Evolutionary conservation across 1,284 basidiomycete species (phyloP), one percentile per base, ranked within the genome.

Genomic region (Macrocystidia cucumis): DNA sequence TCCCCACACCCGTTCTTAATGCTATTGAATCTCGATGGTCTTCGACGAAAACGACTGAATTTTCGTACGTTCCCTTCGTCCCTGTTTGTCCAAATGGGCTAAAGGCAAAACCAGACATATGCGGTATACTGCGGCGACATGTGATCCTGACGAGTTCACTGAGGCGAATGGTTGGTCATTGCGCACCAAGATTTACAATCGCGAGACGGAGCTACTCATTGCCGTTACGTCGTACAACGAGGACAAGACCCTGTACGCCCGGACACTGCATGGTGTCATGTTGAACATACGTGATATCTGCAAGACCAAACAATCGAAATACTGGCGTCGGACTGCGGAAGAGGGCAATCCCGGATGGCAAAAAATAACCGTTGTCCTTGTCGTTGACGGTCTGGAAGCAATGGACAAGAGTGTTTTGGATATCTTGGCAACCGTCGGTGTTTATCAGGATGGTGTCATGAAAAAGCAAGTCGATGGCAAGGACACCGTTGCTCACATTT

Each of bases 281-380:
- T 62, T 93, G 47, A 98, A 98, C 61, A 95, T 98, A 45, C 87
- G 93, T 47, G 93, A 98, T 52, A 98, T 98, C 46, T 96, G 91
- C 76, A 93, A 91, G 65, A 92, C 90, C 32, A 95, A 93, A 57
- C 80, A 84, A 51, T 93, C 90, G 43, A 95, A 95, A 57, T 98
- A 90, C 65, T 97, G 83, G 92, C 73, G 84, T 30, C 70, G 76
- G 35, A 73, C 71, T 38, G 78, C 87, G 1, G 91, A 97, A 60
- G 89, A 91, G 50, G 93, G 90, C 35, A 67, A 74, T 36, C 87
- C 90, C 18, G 85, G 72, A 11, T 98, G 95, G 95, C 90, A 97
- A 58, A 81, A 78, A 48, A 96, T 98, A 49, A 81, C 79, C 4
- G 93, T 98, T 9, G 89, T 91, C 14, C 72, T 88, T 37, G 87